Evolutionary conservation across 78 protist species (phyloP).

Genomic region (Dictyostelium capitatum): DNA sequence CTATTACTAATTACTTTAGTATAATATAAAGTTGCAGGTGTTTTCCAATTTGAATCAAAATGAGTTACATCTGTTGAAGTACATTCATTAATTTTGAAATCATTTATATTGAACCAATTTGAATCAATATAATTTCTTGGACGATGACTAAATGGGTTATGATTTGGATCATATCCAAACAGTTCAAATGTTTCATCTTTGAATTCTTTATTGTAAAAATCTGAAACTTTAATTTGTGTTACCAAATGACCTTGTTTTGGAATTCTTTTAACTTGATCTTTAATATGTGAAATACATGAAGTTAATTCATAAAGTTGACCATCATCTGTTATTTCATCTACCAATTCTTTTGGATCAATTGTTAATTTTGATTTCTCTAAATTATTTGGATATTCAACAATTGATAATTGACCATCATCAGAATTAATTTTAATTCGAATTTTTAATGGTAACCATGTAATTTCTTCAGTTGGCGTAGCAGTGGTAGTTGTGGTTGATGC

Average conservation of each 20-base stretch:
- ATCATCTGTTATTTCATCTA: conserved; percentile 13
- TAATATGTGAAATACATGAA: conserved; percentile 49
- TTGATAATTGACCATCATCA: conserved; percentile 7
- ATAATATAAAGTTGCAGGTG: conserved; percentile 46
- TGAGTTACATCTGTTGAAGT: conserved; percentile 64
- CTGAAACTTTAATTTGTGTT: conserved; percentile 17
- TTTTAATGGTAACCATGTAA: conserved; percentile 57
- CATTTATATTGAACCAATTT: conserved; percentile 88
- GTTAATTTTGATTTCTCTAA: conserved; percentile 5
- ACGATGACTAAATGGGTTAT: not conserved
- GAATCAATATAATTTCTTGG: conserved; percentile 8
- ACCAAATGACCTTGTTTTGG: conserved; percentile 73
- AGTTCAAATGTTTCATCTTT: not conserved
- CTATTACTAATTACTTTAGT: conserved; percentile 18
- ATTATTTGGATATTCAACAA: conserved; percentile 62
- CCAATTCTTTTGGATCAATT: conserved; percentile 1
- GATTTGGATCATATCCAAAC: not conserved
- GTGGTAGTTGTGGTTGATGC: not conserved
- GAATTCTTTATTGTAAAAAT: conserved; percentile 22
- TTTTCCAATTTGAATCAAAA: conserved; percentile 76
- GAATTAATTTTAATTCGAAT: conserved; percentile 61
- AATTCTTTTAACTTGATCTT: conserved; percentile 64
- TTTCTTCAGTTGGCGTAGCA: conserved; percentile 13
- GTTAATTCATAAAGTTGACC: conserved; percentile 70
- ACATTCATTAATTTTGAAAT: conserved; percentile 59